Evolutionary conservation across 805 yeast genomes (phyloP).

Genomic region (Yarrowia sp.): DNA sequence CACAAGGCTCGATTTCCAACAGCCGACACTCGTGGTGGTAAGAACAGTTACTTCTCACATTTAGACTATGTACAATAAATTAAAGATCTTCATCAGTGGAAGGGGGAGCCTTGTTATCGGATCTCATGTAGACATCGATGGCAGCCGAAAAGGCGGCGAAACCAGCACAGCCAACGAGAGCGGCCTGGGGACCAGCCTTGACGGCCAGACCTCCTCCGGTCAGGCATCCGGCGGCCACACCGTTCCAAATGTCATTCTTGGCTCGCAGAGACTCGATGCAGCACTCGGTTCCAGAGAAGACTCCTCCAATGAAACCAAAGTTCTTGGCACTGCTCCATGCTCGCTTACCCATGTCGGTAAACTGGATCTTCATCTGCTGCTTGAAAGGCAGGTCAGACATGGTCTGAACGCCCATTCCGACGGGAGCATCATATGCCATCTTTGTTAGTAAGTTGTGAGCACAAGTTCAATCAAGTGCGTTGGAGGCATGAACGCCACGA

Average conservation of each 20-base stretch:
- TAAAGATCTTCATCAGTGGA: constrained; percentile 69
- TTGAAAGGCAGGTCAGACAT: constrained; percentile 82
- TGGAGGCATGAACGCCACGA: too few species aligned
- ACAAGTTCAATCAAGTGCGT: not conserved
- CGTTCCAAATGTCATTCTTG: constrained; percentile 87
- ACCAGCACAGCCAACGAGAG: constrained; percentile 90
- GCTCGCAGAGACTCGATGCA: constrained; percentile 81
- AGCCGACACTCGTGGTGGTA: too few species aligned
- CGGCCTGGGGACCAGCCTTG: constrained; percentile 91
- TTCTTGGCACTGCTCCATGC: constrained; percentile 88
- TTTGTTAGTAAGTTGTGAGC: constrained; percentile 27
- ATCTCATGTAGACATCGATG: constrained; percentile 76
- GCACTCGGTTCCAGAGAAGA: constrained; percentile 91
- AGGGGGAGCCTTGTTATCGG: constrained; percentile 82
- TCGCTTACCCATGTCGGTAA: constrained; percentile 86
- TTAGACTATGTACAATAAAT: constrained; percentile 26
- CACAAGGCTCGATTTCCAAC: too few species aligned
- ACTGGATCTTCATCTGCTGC: constrained; percentile 89
- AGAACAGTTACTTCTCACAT: constrained; percentile 1
- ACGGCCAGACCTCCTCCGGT: constrained; percentile 96
- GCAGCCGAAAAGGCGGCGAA: constrained; percentile 83
- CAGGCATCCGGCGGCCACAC: constrained; percentile 88
- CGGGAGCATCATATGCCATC: constrained; percentile 83
- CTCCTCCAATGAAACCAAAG: constrained; percentile 89
- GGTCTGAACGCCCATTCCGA: constrained; percentile 49